Evolutionary conservation across 2,329 filamentous ascomycete species (phyloP), one percentile per base, ranked within the genome.

Genomic region (Pseudogymnoascus sp.): DNA sequence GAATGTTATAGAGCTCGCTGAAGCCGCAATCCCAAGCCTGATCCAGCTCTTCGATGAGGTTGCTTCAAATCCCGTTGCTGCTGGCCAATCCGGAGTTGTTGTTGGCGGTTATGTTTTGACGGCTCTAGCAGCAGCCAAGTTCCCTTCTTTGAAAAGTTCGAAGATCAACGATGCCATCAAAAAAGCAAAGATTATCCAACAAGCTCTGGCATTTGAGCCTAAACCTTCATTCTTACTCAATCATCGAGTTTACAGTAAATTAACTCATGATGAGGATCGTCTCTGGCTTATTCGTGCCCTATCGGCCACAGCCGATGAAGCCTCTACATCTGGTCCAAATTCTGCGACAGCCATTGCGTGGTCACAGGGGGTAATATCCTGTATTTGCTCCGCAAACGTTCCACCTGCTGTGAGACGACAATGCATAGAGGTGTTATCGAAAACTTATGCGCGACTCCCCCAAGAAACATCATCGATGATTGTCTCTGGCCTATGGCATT

Each of bases 181-280:
- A 69, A 87, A 86, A 69, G 80, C 84, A 23, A 78, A 84, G 30
- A 76, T 92, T 25, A 73, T 82, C 23, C 83, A 85, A 59, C 86
- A 91, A 68, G 84, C 85, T 9, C 79, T 96, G 64, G 80, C 81
- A 1, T 74, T 86, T 38, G 85, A 87, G n/a, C 86, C 90, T 0
- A 96, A 96, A 72, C 87, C 90, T 12, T 96, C 93, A 0, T 94
- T 96, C 73, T 78, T 97, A 19, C 80, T 97, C 5, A 96, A 90
- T 69, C 83, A 89, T 35, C 88, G 90, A 65, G 84, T 96, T 4
- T 97, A 94, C 75, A 86, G 87, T 38, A 97, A 96, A 71, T 71
- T 96, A 23, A 80, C 82, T 2, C 76, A 80, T 0, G 85, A 88
- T 62, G 89, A 92, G 61, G 94, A 99, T 69, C 78, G 92, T 19